Conservation (phyloP, 2,329 filamentous ascomycete species). For the Tolypocladium ophioglossoides region DNA sequence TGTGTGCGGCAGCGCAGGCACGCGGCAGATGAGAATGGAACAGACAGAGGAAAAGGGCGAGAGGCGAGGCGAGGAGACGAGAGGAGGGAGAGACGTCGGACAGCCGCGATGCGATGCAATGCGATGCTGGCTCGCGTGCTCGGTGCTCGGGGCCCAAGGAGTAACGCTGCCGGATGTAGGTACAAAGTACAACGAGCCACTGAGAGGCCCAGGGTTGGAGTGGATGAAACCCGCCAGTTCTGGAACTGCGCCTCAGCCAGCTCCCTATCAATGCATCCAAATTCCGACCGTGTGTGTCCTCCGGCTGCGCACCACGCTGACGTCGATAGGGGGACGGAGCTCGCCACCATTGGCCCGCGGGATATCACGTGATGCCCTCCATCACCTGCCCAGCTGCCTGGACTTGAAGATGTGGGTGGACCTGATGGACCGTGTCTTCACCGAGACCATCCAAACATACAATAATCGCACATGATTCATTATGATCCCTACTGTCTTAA, state of each 20-base stretch:
- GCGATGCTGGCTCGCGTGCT: constrained; percentile 2
- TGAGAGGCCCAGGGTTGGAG: neutral
- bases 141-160: neutral
- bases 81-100: constrained; percentile 9
- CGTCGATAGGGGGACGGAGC: neutral
- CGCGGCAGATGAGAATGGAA: neutral
- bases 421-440: no score
- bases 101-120: constrained; percentile 1
- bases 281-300: neutral
- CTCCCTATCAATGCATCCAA: neutral
- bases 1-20: constrained; percentile 6
- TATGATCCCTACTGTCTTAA: neutral
- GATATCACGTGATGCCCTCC: no score
- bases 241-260: neutral
- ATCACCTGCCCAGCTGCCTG: no score
- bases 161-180: neutral
- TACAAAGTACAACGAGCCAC: neutral
- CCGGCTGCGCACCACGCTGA: neutral
- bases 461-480: neutral
- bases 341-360: no score
- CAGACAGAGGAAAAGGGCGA: constrained; percentile 1
- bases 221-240: neutral
- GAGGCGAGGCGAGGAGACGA: constrained; percentile 8
- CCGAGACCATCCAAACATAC: no score
- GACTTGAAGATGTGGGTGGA: no score